phyloP scores from a whole-genome alignment of 164 flowering plant genomes.

The Magnolia changhungtana region DNA sequence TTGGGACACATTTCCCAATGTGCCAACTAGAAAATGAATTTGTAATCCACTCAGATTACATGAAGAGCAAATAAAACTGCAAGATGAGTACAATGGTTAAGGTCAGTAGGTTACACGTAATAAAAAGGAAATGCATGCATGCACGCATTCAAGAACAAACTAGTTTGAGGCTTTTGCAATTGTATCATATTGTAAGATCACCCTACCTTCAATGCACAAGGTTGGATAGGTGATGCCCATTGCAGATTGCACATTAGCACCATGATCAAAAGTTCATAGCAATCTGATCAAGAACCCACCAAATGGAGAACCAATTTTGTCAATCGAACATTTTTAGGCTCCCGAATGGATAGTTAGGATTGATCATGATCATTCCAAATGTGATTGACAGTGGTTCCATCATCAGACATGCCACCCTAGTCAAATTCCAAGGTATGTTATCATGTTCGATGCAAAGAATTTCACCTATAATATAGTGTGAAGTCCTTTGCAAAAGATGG shows the following conservation, averaged over 20 bases:
- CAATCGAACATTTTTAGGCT: too few species aligned
- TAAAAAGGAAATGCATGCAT: not conserved
- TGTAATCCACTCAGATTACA: not conserved
- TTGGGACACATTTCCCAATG: not conserved
- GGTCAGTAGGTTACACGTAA: not conserved
- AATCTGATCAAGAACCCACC: too few species aligned
- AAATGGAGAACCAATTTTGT: too few species aligned
- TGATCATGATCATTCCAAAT: too few species aligned
- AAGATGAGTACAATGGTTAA: too few species aligned
- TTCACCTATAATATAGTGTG: too few species aligned
- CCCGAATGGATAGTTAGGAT: too few species aligned
- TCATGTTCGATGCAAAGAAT: not conserved
- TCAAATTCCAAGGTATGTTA: not conserved
- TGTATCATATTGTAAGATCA: not conserved
- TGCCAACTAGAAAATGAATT: not conserved
- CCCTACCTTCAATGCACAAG: not conserved
- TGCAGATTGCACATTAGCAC: too few species aligned
- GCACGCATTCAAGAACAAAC: not conserved
- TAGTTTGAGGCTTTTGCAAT: too few species aligned
- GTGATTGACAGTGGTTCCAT: not conserved
- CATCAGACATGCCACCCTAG: not conserved
- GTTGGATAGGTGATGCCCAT: not conserved
- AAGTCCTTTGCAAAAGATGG: too few species aligned
- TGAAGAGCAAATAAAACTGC: not conserved
- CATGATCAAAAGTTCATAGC: too few species aligned